Conservation (phyloP, 2,329 filamentous ascomycete genomes). For the Echinosphaeria canescens region DNA sequence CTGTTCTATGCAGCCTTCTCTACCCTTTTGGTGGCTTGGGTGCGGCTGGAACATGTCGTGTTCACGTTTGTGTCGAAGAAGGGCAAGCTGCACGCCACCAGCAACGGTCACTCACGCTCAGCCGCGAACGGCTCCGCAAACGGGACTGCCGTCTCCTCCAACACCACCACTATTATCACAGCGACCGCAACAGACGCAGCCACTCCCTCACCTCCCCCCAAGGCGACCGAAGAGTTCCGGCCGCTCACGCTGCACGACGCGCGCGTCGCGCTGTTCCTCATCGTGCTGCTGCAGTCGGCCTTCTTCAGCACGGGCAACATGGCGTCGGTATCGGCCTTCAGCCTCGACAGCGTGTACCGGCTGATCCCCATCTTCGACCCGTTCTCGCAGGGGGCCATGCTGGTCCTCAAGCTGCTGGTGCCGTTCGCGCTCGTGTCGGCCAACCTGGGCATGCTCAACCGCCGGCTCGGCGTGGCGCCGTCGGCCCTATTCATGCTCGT, state of each 20-base stretch:
- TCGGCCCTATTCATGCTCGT: slow-evolving; percentile 87
- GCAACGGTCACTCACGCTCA: slow-evolving; percentile 10
- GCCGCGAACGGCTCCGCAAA: slow-evolving; percentile 2
- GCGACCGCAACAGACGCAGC: neutral
- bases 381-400: slow-evolving; percentile 70
- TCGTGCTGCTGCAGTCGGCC: slow-evolving; percentile 80
- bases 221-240: slow-evolving; percentile 20
- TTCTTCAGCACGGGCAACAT: slow-evolving; percentile 97
- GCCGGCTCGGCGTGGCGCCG: slow-evolving; percentile 61
- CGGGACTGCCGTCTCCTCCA: no score
- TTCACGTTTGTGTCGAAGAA: slow-evolving; percentile 20
- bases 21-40: slow-evolving; percentile 66
- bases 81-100: slow-evolving; percentile 2
- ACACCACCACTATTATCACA: no score
- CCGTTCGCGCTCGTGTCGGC: slow-evolving; percentile 86
- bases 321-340: slow-evolving; percentile 84
- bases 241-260: slow-evolving; percentile 63
- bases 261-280: slow-evolving; percentile 82
- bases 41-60: slow-evolving; percentile 70
- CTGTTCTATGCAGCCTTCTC: slow-evolving; percentile 89
- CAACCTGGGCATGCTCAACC: slow-evolving; percentile 85
- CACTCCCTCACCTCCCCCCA: slow-evolving; percentile 7
- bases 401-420: slow-evolving; percentile 78
- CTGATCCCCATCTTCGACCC: slow-evolving; percentile 86
- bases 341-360: slow-evolving; percentile 70